Evolutionary conservation across 2,329 filamentous ascomycete species (phyloP).

Genomic region (Penicillium palitans): DNA sequence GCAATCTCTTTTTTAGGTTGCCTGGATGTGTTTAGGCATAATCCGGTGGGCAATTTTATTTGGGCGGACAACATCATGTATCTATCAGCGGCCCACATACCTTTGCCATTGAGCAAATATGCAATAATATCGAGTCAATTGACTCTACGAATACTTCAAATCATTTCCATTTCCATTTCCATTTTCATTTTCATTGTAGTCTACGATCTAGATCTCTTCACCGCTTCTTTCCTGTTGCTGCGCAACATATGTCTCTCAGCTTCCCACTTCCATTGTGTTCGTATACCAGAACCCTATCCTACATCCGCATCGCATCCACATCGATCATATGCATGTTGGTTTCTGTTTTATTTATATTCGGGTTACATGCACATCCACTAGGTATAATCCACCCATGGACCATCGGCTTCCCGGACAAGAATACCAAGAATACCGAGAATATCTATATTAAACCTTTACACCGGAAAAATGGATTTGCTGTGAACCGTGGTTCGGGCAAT

Average conservation of each 20-base stretch:
- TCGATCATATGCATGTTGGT: background rate
- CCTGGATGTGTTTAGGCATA: background rate
- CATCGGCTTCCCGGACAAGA: background rate
- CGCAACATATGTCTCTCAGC: background rate
- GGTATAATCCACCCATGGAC: too few species aligned
- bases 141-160: background rate
- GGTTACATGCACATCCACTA: background rate
- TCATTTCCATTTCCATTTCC: background rate
- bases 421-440: background rate
- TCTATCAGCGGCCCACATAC: slow-evolving; percentile 5
- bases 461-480: background rate
- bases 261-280: background rate
- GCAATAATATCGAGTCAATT: background rate
- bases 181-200: background rate
- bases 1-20: background rate
- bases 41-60: background rate
- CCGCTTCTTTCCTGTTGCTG: background rate
- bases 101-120: background rate
- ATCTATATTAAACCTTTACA: background rate
- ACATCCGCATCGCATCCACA: background rate
- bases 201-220: background rate
- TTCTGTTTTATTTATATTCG: background rate
- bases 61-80: slow-evolving; percentile 5
- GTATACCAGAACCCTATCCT: background rate
- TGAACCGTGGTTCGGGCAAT: background rate